Evolutionary conservation across 2,329 filamentous ascomycete species (phyloP), one percentile per base, ranked within the genome.

Genomic region (Penicillium aurantiogriseum): DNA sequence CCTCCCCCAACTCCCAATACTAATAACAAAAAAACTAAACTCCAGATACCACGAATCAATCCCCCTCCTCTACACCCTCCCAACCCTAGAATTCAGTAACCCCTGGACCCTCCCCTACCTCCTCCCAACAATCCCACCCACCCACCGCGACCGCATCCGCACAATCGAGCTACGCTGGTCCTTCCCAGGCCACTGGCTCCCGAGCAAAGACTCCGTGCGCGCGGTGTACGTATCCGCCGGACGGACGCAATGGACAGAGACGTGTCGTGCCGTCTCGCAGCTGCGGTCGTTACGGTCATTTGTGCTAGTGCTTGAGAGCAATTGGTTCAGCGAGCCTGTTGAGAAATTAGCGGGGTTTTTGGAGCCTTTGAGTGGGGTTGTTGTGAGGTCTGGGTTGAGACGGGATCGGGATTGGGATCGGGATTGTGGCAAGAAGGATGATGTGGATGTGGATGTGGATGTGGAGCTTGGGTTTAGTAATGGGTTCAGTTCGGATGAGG

Each of bases 71-170:
- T 76, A 76, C 59, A 67, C 67, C 5, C 63, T 66, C 44, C 73
- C 71, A 56, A 70, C 62, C 42, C 73, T 76, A 58, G 71, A 75
- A 56, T 75, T 76, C 63, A 75, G 72, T 61, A 75, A 71, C 51
- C 74, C 74, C 56, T 76, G 74, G 74, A 69, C 72, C 29, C 68
- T 76, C 6, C 65, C 73, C 0, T 76, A 76, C 52, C 65, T 76
- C 15, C 72, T 63, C 19, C 71, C 71, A 6, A 74, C 74, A 10
- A 61, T 75, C 36, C 71, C 68, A 5, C 4, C 53, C 2, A 63
- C 69, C 4, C 59, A 65, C 43, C 73, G 69, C 67, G 58, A 69
- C 33, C 61, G 58, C 3, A 73, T 76, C 50, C 71, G 71, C 52
- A 51, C 50, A 29, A 61, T 76, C 39, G 72, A 74, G 43, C 69